Conservation (phyloP, 257 asterid species). For the Nyctanthes arbortristis region DNA sequence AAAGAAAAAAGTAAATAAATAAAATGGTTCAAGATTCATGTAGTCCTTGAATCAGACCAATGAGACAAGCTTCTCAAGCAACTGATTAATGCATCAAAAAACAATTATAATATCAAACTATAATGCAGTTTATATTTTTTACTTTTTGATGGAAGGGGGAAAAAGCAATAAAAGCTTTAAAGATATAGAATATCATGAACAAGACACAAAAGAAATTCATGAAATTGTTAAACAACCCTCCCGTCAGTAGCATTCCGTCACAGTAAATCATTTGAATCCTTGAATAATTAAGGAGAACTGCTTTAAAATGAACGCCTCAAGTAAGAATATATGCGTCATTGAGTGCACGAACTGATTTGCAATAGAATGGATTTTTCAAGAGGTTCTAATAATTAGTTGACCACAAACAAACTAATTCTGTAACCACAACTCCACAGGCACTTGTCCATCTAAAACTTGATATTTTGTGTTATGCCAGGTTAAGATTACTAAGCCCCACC, state of each 20-base stretch:
- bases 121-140: neutral
- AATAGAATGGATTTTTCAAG: neutral
- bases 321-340: neutral
- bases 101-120: no score
- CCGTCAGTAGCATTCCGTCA: neutral
- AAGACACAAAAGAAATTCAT: neutral
- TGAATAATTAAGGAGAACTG: neutral
- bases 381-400: neutral
- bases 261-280: neutral
- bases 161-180: neutral
- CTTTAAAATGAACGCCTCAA: neutral
- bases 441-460: no score
- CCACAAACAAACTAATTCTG: neutral
- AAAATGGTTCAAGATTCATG: no score
- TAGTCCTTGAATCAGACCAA: no score
- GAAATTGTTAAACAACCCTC: neutral
- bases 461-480: no score
- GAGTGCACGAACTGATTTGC: neutral
- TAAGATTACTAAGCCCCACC: no score
- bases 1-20: no score
- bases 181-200: neutral
- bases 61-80: conserved; percentile 65
- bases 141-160: no score
- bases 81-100: conserved; percentile 38
- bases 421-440: no score